These are phyloP conservation scores for Cytospora paraplurivora DNA, from an alignment of 2,329 filamentous ascomycete species.

Conservation along the genomic window DNA sequence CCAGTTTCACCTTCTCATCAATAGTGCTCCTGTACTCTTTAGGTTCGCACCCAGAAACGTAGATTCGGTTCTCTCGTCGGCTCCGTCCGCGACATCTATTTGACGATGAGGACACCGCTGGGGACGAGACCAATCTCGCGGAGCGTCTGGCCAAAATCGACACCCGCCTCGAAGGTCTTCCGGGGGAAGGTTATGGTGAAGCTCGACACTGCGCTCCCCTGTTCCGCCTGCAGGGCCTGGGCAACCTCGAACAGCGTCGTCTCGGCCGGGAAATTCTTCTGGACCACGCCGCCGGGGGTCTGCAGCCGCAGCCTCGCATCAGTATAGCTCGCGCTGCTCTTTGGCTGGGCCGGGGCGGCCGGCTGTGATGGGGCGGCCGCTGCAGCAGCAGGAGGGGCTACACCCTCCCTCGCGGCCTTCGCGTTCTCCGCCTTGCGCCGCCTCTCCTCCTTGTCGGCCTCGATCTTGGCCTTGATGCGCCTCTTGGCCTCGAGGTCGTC, in stretches of 20 bases:
- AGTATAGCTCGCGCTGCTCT: conserved; percentile 70
- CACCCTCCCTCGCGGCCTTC: conserved; percentile 84
- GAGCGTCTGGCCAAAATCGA: conserved; percentile 85
- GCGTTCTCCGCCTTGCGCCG: conserved; percentile 81
- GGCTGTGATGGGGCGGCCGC: conserved; percentile 44
- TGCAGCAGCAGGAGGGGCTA: conserved; percentile 48
- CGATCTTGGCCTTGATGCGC: conserved; percentile 89
- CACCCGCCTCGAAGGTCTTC: conserved; percentile 70
- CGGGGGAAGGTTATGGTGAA: conserved; percentile 87
- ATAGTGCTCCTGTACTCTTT: neutral
- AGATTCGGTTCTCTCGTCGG: neutral
- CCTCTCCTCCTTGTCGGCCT: conserved; percentile 89
- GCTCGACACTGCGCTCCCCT: conserved; percentile 68
- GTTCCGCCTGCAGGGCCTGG: conserved; percentile 71
- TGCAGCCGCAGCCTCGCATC: conserved; percentile 84
- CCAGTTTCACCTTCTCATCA: neutral
- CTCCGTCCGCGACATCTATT: conserved; percentile 41
- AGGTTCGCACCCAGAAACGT: neutral
- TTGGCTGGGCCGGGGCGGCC: conserved; percentile 51
- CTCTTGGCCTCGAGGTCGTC: conserved; percentile 85
- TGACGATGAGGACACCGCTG: conserved; percentile 83
- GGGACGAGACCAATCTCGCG: conserved; percentile 91
- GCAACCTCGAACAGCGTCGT: conserved; percentile 94
- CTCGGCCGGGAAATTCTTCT: conserved; percentile 85
- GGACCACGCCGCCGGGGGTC: conserved; percentile 72